These are phyloP conservation scores for Penicillium carneum DNA, from an alignment of 2,329 filamentous ascomycete genomes.

Conservation along the genomic window DNA sequence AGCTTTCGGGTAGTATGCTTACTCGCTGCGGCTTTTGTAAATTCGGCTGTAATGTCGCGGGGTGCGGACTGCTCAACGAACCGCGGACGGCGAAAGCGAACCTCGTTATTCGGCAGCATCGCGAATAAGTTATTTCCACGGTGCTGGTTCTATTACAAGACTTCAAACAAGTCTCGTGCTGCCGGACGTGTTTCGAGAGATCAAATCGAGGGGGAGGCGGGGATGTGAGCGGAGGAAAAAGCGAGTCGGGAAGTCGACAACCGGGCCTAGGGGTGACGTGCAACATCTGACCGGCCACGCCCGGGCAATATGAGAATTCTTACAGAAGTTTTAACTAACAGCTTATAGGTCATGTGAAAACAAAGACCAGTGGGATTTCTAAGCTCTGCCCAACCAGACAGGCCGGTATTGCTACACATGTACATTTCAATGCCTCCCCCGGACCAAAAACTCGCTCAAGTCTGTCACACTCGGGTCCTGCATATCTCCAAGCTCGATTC, in stretches of 20 bases:
- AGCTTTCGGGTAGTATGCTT: slow-evolving; percentile 19
- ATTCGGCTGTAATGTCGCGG: slow-evolving; percentile 64
- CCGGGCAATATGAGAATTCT: slow-evolving; percentile 14
- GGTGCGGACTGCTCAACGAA: slow-evolving; percentile 48
- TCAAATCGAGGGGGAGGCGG: slow-evolving; percentile 28
- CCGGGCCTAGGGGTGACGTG: slow-evolving; percentile 32
- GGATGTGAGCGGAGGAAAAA: slow-evolving; percentile 33
- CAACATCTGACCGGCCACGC: slow-evolving; percentile 22
- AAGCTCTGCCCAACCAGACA: slow-evolving; percentile 41
- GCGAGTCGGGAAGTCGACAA: slow-evolving; percentile 29
- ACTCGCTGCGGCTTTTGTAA: slow-evolving; percentile 62
- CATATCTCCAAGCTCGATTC: slow-evolving; percentile 32
- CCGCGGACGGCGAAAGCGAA: slow-evolving; percentile 42
- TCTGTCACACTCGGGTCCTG: slow-evolving; percentile 31
- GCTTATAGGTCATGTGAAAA: slow-evolving; percentile 23
- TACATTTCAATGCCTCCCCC: slow-evolving; percentile 41
- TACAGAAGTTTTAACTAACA: slow-evolving; percentile 17
- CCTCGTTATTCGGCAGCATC: slow-evolving; percentile 48
- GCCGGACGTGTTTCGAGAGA: slow-evolving; percentile 21
- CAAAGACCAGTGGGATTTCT: slow-evolving; percentile 37
- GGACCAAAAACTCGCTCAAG: slow-evolving; percentile 23
- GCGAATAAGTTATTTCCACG: slow-evolving; percentile 37
- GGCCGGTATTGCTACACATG: slow-evolving; percentile 51
- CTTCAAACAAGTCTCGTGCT: slow-evolving; percentile 9
- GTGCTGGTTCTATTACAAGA: slow-evolving; percentile 31